Base-by-base conservation (phyloP, 768 basidiomycete species). In the Lanmaoa pseudosensibilis region DNA sequence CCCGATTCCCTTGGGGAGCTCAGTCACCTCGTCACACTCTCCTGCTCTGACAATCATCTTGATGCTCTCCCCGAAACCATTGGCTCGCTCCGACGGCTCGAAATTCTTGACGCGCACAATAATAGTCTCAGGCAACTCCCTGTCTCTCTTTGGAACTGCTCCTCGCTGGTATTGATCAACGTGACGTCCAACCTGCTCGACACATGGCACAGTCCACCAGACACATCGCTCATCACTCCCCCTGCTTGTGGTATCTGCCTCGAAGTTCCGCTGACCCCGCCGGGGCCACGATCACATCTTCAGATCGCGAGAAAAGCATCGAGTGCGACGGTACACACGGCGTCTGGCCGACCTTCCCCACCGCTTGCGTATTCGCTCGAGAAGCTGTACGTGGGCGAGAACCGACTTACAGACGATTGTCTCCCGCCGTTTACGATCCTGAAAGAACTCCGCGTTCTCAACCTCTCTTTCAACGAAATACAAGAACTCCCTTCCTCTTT, bases 401-500 rank as follows among this genome's bases (percentile, higher is more conserved):
- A 98, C 72, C 79, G 78, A 32, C 77, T 98, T 19, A 84, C 83
- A 11, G 90, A 95, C 65, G 91, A 95, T 41, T 80, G 82, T 11
- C 80, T 97, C 30, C 84, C 83, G 19, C 82, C 86, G 0, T 73
- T 98, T 30, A 87, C 86, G 65, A 77, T 90, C 39, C 78, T 98
- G 64, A 83, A 83, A 56, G 85, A 90, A 61, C 81, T 99, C 12
- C 79, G 77, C 2, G 85, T 92, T 2, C 82, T 99, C 55, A 98
- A 98, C 63, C 77, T 98, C 19, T 92, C 91, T 27, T 98, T 97
- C 77, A 99, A 99, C 72, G 86, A 93, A 52, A 88, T 99, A 43
- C 88, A 88, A 71, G 92, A 95, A 65, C 80, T 98, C 43, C 94
- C 96, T 0, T 73, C 82, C 0, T 75, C 79, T 32, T 94, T 93